These are phyloP conservation scores for Nannizziopsis arthrosporioides DNA, from an alignment of 2,329 filamentous ascomycete genomes.

Conservation along the genomic window DNA sequence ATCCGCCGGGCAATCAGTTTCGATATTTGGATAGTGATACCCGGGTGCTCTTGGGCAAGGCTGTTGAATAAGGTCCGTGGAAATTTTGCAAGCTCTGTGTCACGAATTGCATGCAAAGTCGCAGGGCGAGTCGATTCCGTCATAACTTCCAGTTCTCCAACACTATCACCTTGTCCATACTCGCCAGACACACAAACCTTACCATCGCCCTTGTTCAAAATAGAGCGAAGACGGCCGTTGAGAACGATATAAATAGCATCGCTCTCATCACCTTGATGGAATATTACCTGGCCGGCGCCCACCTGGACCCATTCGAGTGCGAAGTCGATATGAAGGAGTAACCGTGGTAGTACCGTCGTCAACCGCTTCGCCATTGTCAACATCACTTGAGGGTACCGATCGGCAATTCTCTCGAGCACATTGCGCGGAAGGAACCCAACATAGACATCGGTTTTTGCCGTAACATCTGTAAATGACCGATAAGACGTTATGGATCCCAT, in stretches of 20 bases:
- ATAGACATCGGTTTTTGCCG: constrained; percentile 95
- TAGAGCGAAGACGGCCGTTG: constrained; percentile 76
- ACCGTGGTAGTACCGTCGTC: constrained; percentile 72
- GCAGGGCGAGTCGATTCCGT: constrained; percentile 86
- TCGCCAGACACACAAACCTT: constrained; percentile 80
- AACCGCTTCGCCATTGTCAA: constrained; percentile 92
- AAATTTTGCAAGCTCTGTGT: constrained; percentile 92
- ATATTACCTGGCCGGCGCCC: constrained; percentile 85
- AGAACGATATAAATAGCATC: constrained; percentile 97
- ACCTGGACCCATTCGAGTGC: constrained; percentile 97
- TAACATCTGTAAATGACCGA: constrained; percentile 89
- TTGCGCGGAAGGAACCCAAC: constrained; percentile 83
- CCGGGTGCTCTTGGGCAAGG: constrained; percentile 88
- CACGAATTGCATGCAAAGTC: constrained; percentile 87
- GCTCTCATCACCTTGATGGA: constrained; percentile 86
- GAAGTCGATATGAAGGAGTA: constrained; percentile 95
- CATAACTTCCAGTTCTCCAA: constrained; percentile 91
- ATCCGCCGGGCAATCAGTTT: constrained; percentile 96
- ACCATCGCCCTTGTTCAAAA: constrained; percentile 69
- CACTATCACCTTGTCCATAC: constrained; percentile 93
- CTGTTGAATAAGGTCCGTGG: constrained; percentile 95
- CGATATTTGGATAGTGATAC: constrained; percentile 97
- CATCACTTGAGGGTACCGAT: constrained; percentile 80
- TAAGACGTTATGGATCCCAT: constrained; percentile 90
- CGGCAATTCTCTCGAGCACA: constrained; percentile 81